Evolutionary conservation across 2,329 filamentous ascomycete species (phyloP).

Genomic region (Lecanosticta acicola): DNA sequence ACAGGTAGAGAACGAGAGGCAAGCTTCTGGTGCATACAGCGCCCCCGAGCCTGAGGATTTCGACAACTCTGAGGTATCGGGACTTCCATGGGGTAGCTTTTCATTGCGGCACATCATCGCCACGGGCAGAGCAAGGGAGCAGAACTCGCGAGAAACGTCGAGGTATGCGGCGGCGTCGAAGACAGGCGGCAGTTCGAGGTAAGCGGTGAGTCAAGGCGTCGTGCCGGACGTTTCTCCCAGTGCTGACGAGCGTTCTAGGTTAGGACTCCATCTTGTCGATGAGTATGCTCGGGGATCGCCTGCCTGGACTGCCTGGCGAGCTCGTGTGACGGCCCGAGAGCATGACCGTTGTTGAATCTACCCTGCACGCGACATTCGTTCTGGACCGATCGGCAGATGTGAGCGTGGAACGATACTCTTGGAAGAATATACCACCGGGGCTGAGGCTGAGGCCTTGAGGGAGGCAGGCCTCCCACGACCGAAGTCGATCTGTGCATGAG

Average conservation of each 20-base stretch:
- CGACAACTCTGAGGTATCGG: conserved; percentile 51
- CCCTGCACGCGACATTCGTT: not conserved
- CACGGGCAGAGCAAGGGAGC: conserved; percentile 42
- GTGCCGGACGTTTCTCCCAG: not conserved
- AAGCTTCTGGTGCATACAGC: conserved; percentile 60
- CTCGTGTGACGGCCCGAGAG: conserved; percentile 1
- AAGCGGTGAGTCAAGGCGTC: conserved; percentile 26
- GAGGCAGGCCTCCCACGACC: not conserved
- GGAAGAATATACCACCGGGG: no score
- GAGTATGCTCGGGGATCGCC: conserved; percentile 35
- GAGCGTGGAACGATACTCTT: no score
- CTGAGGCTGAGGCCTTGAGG: no score
- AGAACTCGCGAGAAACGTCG: conserved; percentile 39
- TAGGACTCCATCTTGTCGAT: conserved; percentile 38
- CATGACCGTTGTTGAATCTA: not conserved
- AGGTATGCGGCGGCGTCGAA: conserved; percentile 34
- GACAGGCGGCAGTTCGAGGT: conserved; percentile 36
- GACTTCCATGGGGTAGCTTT: conserved; percentile 67
- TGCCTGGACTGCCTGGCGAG: conserved; percentile 24
- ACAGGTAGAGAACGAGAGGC: conserved; percentile 57
- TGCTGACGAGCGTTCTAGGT: conserved; percentile 22
- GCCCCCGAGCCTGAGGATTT: conserved; percentile 56
- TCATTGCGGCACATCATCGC: conserved; percentile 52
- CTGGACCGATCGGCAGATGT: not conserved
- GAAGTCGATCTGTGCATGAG: not conserved